Evolutionary conservation across 306 rosid species (phyloP), one percentile per base, ranked within the genome.

Genomic region (Sechiopsis laciniata): DNA sequence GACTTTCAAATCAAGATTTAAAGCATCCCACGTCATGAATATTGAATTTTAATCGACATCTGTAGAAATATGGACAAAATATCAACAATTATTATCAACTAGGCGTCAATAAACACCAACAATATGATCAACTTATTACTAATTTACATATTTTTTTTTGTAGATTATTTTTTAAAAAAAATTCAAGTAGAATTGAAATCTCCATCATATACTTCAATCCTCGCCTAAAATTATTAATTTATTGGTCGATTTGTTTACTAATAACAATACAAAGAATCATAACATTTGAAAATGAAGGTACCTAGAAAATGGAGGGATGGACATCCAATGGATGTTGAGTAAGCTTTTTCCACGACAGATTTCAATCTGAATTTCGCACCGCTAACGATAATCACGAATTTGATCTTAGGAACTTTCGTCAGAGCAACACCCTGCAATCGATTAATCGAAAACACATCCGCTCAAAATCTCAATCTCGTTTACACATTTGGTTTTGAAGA

Each of bases 271-370:
- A 63, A 15, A 16, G 69, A 63, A 63, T 35, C 69, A 32, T 2
- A 35, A 63, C 35, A 63, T 63, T 63, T n/a, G 48, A 35, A 40
- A 40, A 9, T 3, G 10, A 10, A 76, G 26, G 3, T 87, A 94
- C 98, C 97, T 66, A 89, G 63, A 78, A 94, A 94, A 71, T 94
- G 98, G 19, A 94, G 92, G 63, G 98, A 86, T 4, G 85, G 86
- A 32, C 90, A 85, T 5, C 45, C 16, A 75, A 94, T 83, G 21
- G 85, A 72, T 2, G 89, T 6, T 12, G 91, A 64, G 78, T 87
- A 94, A 19, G 98, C 96, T 57, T 87, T 82, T 15, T 81, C 88
- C 17, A 40, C 85, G 60, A 88, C 61, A 0, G 46, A 48, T 3
- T 85, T 75, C 7, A 88, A 71, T 80, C 19, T 77, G 24, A 88